Conservation (phyloP, 129 eudicot genomes). For the Flaveria robusta region DNA sequence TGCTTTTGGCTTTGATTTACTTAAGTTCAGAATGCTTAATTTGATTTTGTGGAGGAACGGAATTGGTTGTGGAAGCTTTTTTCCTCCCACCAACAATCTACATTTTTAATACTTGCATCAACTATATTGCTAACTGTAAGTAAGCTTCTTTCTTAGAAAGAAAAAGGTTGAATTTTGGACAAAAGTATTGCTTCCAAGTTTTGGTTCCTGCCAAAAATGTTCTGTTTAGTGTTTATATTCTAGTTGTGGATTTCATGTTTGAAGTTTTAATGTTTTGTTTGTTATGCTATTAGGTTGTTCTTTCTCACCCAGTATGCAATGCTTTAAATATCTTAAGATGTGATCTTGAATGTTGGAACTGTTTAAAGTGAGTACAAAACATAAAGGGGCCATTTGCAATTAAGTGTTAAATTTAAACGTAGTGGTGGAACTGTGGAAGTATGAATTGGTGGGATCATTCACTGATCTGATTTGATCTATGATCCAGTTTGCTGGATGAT, state of each 20-base stretch:
- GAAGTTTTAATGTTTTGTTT: constrained; percentile 9
- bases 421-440: constrained; percentile 21
- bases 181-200: background rate
- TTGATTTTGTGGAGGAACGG: constrained; percentile 10
- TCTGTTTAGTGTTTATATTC: background rate
- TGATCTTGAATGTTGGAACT: background rate
- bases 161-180: background rate
- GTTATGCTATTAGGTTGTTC: constrained; percentile 3
- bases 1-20: constrained; percentile 10
- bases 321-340: constrained; percentile 2
- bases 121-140: too few relatives aligned
- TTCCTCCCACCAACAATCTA: too few relatives aligned
- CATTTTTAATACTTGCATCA: too few relatives aligned
- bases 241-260: background rate
- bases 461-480: constrained; percentile 15
- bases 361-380: constrained; percentile 17
- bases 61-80: too few relatives aligned
- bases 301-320: constrained; percentile 11
- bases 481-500: background rate
- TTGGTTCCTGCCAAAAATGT: background rate
- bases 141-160: too few relatives aligned
- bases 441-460: background rate
- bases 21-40: background rate
- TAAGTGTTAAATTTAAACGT: background rate
- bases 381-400: background rate